Base-by-base conservation (phyloP, 495 filamentous ascomycete genomes). In the Acidomyces sp. region DNA sequence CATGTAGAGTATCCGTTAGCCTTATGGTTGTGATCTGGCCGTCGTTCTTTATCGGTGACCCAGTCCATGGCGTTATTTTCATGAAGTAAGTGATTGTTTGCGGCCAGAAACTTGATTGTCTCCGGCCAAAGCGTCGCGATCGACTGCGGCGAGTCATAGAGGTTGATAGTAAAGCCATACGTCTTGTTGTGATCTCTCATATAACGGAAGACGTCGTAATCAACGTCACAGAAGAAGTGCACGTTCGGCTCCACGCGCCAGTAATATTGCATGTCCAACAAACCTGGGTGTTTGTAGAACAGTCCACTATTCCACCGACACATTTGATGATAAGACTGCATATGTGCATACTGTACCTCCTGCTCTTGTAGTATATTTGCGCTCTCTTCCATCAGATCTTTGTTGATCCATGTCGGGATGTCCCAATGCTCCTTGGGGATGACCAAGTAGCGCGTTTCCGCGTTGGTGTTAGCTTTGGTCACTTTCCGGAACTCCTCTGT, bases 191-290 rank as follows among this genome's bases (percentile, higher is more conserved):
- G 71, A 60, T 99, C 92, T 48, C 80, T 72, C 87, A 99, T 93
- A 65, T 82, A 99, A 47, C 82, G 80, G 75, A 99, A 99, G 27
- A 96, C 82, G 58, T 99, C 92, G 64, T 99, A 99, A 63, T 96
- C 87, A 49, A 99, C 69, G 54, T 94, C 82, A 68, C 92, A 99
- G 77, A 95, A 99, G 74, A 95, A 99, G 38, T 95, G 82, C 17
- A 99, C 92, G 51, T 96, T 93, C 37, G 92, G 92, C 63, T 99
- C 92, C 20, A 99, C 92, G 39, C 92, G 85, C 92, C 92, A 99
- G 68, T 99, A 99, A 70, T 84, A 99, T 39, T 81, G 82, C 37
- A 70, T 76, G 34, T 86, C 61, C 30, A 70, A 65, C 15, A 99
- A 75, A 0, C 84, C 87, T 0, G 86, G 86, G 63, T 99, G 92